Conservation (phyloP, 2,329 filamentous ascomycete species). For the Aspergillus puulaauensis region DNA sequence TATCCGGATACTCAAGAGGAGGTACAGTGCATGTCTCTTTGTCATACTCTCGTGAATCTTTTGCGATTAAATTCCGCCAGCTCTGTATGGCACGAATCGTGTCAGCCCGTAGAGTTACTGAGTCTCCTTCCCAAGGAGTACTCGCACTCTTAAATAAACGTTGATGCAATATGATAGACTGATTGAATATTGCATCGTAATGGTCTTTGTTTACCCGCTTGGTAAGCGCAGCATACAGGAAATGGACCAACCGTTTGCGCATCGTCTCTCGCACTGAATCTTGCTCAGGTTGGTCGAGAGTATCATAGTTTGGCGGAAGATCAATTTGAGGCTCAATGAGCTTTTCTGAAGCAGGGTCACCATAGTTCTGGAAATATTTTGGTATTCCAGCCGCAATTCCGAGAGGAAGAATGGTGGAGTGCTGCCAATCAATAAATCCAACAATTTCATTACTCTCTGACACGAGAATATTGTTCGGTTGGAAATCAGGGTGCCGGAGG, state of each 20-base stretch:
- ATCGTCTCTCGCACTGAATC: constrained; percentile 6
- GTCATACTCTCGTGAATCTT: background rate
- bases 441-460: constrained; percentile 31
- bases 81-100: constrained; percentile 19
- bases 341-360: constrained; percentile 20
- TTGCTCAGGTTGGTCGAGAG: constrained; percentile 8
- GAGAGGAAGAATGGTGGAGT: constrained; percentile 36
- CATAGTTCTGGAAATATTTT: constrained; percentile 41
- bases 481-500: constrained; percentile 27
- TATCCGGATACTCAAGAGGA: constrained; percentile 18
- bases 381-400: constrained; percentile 41
- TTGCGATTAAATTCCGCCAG: constrained; percentile 10
- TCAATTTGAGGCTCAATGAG: constrained; percentile 13
- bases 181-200: constrained; percentile 19
- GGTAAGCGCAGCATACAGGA: constrained; percentile 21
- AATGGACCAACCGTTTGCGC: constrained; percentile 21
- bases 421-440: constrained; percentile 45
- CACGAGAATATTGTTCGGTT: constrained; percentile 32
- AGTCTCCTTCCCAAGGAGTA: constrained; percentile 27
- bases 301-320: constrained; percentile 16
- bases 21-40: background rate
- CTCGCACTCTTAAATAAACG: constrained; percentile 18
- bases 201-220: constrained; percentile 16
- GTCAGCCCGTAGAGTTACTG: constrained; percentile 21
- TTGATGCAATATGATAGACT: constrained; percentile 15